Conservation (phyloP, 108 stramenopile species). For the Nitzschia inconspicua region DNA sequence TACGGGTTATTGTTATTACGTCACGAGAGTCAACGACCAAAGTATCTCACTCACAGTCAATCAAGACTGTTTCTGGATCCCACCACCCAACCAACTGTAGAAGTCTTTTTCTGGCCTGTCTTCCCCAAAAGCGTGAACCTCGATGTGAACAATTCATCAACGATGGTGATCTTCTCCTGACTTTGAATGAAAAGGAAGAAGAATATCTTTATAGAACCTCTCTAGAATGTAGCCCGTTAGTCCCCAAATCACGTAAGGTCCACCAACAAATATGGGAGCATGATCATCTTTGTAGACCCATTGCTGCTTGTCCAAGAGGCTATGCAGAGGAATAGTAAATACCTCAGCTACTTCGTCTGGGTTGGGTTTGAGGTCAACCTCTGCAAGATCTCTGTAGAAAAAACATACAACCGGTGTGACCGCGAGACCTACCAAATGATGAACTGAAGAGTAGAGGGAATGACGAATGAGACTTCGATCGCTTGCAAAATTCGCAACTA, state of each 20-base stretch:
- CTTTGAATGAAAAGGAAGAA: slow-evolving; percentile 31
- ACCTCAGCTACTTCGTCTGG: slow-evolving; percentile 86
- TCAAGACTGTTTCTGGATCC: no score
- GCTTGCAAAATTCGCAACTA: slow-evolving; percentile 4
- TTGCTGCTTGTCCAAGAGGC: slow-evolving; percentile 57
- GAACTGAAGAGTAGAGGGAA: slow-evolving; percentile 15
- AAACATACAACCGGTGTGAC: slow-evolving; percentile 92
- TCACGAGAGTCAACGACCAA: no score
- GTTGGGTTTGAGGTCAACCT: slow-evolving; percentile 73
- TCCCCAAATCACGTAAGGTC: slow-evolving; percentile 89
- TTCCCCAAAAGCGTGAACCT: no score
- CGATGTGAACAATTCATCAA: no score
- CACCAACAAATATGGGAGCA: slow-evolving; percentile 86
- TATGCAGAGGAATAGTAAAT: slow-evolving; percentile 80
- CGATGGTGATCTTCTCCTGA: no score
- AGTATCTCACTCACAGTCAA: no score
- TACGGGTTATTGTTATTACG: no score
- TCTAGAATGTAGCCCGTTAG: slow-evolving; percentile 87
- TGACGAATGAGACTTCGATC: not conserved
- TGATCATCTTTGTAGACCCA: slow-evolving; percentile 81
- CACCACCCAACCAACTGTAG: no score
- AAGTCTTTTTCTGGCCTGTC: no score
- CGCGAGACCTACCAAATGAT: slow-evolving; percentile 87
- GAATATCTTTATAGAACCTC: slow-evolving; percentile 83
- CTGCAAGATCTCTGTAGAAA: slow-evolving; percentile 53